Evolutionary conservation across 768 basidiomycete genomes (phyloP).

Genomic region (Pleurotus giganteus): DNA sequence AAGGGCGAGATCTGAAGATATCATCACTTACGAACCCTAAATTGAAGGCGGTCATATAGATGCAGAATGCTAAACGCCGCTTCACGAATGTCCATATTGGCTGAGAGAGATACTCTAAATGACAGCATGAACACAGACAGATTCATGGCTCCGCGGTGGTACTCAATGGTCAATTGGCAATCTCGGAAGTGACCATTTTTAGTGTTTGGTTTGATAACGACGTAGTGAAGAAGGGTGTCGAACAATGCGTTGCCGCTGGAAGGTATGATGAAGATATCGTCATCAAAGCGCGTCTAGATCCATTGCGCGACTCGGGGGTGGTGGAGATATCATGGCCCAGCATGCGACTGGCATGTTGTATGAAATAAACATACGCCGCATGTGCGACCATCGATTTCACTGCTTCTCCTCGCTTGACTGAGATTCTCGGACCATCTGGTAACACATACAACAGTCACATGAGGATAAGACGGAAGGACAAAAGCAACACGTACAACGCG

Average conservation of each 20-base stretch:
- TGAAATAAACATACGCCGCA: too few relatives aligned
- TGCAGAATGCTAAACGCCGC: neutral
- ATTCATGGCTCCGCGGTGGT: neutral
- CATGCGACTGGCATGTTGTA: too few relatives aligned
- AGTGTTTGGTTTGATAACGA: too few relatives aligned
- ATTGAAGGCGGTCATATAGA: neutral
- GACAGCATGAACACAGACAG: neutral
- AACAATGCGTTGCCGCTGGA: too few relatives aligned
- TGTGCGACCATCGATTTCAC: too few relatives aligned
- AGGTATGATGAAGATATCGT: too few relatives aligned
- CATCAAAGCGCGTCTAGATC: too few relatives aligned
- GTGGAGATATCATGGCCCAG: too few relatives aligned
- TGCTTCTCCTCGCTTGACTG: neutral
- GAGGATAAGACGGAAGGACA: neutral
- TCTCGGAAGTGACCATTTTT: too few relatives aligned
- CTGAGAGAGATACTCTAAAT: neutral
- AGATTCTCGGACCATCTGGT: constrained; percentile 1
- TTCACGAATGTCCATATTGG: neutral
- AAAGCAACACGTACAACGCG: neutral
- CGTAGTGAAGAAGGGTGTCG: too few relatives aligned
- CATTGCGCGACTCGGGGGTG: too few relatives aligned
- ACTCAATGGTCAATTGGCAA: neutral
- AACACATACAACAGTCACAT: neutral
- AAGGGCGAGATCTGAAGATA: neutral
- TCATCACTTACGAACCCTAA: neutral